Base-by-base conservation (phyloP, 805 yeast genomes). In the Grigorovia humatica region DNA sequence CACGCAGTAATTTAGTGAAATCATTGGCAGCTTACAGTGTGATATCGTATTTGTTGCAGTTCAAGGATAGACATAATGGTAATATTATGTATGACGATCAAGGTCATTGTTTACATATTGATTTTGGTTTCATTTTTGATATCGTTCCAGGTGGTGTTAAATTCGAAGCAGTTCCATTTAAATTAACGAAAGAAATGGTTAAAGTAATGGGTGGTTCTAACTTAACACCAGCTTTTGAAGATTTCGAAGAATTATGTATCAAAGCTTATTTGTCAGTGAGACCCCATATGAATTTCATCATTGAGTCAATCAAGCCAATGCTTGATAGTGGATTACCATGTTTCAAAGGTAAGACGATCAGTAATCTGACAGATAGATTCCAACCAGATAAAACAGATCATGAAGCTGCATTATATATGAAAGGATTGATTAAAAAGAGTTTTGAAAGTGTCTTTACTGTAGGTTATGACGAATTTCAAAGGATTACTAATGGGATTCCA, bases 121-220 rank as follows among this genome's bases (percentile, higher is more conserved):
- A 93, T 71, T 93, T 93, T 72, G 99, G 99, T 2, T 93, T 93
- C 76, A 90, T 96, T 62, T 95, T 93, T 66, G 99, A 93, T 71
- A 93, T 93, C 67, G 97, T 88, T 38, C 99, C 99, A 9, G 99
- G 99, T 57, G 99, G 99, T 40, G 97, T 93, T 48, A 88, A 83
- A 62, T 95, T 93, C 65, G 99, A 93, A 62, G 96, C 88, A n/a
- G 96, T 96, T 1, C 98, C 99, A 12, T 93, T 93, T 75, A 93
- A 93, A 66, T 77, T 93, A 57, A 93, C 99, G 3, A 86, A 84
- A 60, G 99, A 93, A 64, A 93, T 95, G 99, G 85, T 93, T 5
- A 78, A 81, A 65, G 97, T 93, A 1, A 81, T 93, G 83, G 99
- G 99, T n/a, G 98, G 98, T 0, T 77, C 81, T 17, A 75, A 79